Percentiles rank a stretch among this genome's conserved stretches.
These are phyloP conservation scores for Volvariella surrecta DNA, from an alignment of 1,284 basidiomycete species.

Conservation along the genomic window DNA sequence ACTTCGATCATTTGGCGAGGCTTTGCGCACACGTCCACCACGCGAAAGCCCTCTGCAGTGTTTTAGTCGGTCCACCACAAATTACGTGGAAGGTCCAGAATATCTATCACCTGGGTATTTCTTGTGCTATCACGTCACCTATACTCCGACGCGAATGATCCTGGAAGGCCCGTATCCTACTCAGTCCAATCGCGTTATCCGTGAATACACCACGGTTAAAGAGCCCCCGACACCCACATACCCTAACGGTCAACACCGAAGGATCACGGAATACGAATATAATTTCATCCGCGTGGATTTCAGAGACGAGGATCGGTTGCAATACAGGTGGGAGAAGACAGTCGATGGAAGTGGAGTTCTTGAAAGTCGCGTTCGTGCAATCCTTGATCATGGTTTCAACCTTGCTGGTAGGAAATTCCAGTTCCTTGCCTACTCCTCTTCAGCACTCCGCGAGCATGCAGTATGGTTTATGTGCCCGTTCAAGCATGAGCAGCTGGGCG, in stretches of 20 bases:
- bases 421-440: constrained; percentile 70
- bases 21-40: constrained; percentile 29
- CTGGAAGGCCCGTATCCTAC: constrained; percentile 66
- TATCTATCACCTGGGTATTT: constrained; percentile 28
- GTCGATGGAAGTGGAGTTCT: constrained; percentile 54
- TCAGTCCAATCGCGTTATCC: constrained; percentile 57
- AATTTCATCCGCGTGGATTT: constrained; percentile 73
- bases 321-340: constrained; percentile 57
- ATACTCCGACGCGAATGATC: constrained; percentile 62
- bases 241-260: too few species aligned
- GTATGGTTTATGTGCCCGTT: constrained; percentile 75
- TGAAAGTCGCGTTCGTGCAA: constrained; percentile 48
- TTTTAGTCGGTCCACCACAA: constrained; percentile 31
- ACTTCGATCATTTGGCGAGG: constrained; percentile 43
- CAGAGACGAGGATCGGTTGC: constrained; percentile 64
- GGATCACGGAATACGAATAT: constrained; percentile 34
- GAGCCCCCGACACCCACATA: too few species aligned
- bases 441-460: constrained; percentile 60
- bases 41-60: constrained; percentile 38
- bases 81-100: constrained; percentile 15
- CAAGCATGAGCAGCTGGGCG: constrained; percentile 29
- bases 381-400: constrained; percentile 57
- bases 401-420: constrained; percentile 64
- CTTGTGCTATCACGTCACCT: constrained; percentile 54
- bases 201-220: constrained; percentile 31